phyloP scores from a whole-genome alignment of 176 grass and related monocot genomes.

The Carex kokanica region DNA sequence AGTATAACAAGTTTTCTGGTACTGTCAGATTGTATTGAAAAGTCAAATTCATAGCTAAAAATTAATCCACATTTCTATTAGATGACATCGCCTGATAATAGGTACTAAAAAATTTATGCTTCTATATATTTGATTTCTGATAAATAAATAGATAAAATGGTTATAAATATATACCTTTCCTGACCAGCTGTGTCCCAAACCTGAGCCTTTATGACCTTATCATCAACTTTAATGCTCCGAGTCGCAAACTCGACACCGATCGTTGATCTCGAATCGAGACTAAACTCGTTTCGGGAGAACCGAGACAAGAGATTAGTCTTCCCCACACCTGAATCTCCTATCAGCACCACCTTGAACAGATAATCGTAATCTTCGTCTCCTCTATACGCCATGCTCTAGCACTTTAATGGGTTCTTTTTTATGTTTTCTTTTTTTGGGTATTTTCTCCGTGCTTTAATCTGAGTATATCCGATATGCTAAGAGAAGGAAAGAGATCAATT shows the following conservation, averaged over 20 bases:
- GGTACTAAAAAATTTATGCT: neutral
- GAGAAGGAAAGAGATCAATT: neutral
- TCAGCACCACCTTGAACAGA: conserved; percentile 49
- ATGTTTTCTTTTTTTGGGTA: neutral
- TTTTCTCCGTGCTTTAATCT: neutral
- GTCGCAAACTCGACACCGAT: conserved; percentile 36
- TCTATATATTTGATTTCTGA: neutral
- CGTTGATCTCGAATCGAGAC: conserved; percentile 33
- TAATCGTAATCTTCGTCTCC: conserved; percentile 49
- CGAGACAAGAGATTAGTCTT: conserved; percentile 47
- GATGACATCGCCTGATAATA: neutral
- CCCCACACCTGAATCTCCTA: conserved; percentile 44
- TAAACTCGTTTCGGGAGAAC: conserved; percentile 41
- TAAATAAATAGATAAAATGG: neutral
- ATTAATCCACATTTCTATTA: neutral
- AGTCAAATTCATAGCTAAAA: neutral
- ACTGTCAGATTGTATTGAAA: neutral
- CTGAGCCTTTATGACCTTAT: conserved; percentile 49
- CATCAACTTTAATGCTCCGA: conserved; percentile 33
- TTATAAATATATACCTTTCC: conserved; percentile 29
- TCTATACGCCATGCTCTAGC: conserved; percentile 24
- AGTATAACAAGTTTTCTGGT: neutral
- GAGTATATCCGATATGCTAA: neutral
- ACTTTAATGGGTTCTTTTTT: neutral
- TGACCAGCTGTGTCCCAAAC: conserved; percentile 55